Evolutionary conservation across 345 rosid species (phyloP), one percentile per base, ranked within the genome.

Genomic region (Luvunga scandens): DNA sequence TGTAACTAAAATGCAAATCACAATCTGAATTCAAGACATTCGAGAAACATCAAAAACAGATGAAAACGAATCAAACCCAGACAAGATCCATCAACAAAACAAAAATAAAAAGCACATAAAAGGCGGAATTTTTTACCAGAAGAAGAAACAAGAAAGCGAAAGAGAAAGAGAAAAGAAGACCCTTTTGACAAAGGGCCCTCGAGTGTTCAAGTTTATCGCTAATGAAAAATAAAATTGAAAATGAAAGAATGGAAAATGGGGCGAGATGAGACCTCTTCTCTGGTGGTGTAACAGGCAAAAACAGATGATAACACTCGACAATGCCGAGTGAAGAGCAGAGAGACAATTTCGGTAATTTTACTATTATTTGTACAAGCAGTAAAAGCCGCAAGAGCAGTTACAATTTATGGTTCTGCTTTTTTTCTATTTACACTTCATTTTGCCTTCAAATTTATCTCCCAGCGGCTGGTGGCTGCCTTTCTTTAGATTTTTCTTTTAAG

Each of bases 181-280:
- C 83, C 87, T 65, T 71, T 50, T 27, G 66, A 73, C 39, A 73
- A 79, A 73, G 74, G 79, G 75, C 72, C 81, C 80, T 39, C 62
- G 57, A 45, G 66, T 72, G 50, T 69, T 18, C 68, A 73, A 78
- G 25, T 60, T 71, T 60, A 18, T 25, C 9, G 74, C 42, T 25
- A 62, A 30, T 65, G 27, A 76, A 72, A 36, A 59, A 21, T 9
- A 21, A 24, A 36, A 45, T 13, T 21, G 3, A 34, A 36, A 59
- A 8, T 64, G 69, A 74, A 74, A 61, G 59, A 19, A 34, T 0
- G 6, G 16, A 42, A 70, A 70, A 70, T 18, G 24, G 36, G 50
- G 30, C 39, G 19, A 67, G 39, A n/a, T 21, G 14, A 66, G 45
- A 36, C 24, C 50, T 45, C 50, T 13, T 18, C 57, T 53, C 57